Base-by-base conservation (phyloP, 2,329 filamentous ascomycete species). In the Alternaria longipes region DNA sequence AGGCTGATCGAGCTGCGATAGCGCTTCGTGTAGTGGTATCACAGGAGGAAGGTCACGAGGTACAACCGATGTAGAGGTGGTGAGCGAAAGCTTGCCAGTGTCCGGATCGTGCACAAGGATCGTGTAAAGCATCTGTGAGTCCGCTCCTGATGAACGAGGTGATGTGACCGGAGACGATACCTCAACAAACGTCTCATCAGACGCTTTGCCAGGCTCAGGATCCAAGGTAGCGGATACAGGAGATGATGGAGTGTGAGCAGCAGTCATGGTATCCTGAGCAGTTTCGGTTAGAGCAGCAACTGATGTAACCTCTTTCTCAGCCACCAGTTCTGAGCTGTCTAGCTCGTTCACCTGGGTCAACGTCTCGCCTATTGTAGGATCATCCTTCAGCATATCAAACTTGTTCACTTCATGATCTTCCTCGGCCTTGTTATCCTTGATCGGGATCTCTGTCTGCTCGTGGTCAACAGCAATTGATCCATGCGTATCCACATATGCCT, bases 101-200 rank as follows among this genome's bases (percentile, higher is more conserved):
- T 69, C 56, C 5, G 73, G 54, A 38, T 78, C 66, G 52, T 75
- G 73, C 24, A 73, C 62, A 0, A 74, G 63, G 24, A 75, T 72
- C 5, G 67, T 74, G 50, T 73, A 74, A 34, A 64, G 49, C 34
- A 62, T 68, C 20, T 42, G 58, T 18, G 65, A 52, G 30, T 58
- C 18, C 12, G 44, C 1, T 8, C 8, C 22, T 24, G 54, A 26
- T 3, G 20, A 16, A 18, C 14, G 28, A 4, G 38, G 24, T 16
- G 52, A 40, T 36, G 26, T 34, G 5, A 22, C 12, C 42, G 20
- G 44, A 8, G 36, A 3, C 18, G 34, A 6, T 22, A 8, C 24
- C 12, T 49, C 41, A 8, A 12, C 20, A n/a, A 30, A 9, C 12
- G 45, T 7, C 5, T 57, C 42, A 20, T 36, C 24, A 9, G 16